Conservation (phyloP, 495 filamentous ascomycete genomes). For the Poronia punctata region DNA sequence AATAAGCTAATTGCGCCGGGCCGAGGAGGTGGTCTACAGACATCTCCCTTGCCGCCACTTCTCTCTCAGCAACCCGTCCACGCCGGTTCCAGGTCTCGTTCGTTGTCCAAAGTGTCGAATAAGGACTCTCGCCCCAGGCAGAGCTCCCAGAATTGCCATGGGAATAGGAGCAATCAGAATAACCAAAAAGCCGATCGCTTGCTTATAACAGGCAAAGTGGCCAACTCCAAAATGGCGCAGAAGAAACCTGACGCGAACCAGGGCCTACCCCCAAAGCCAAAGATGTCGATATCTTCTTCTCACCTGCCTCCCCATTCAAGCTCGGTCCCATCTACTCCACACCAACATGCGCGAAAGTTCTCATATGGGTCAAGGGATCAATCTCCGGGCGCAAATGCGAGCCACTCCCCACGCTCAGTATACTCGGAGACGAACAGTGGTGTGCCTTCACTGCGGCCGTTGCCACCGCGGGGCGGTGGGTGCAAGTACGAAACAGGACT, state of each 20-base stretch:
- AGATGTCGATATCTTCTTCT: conserved; percentile 23
- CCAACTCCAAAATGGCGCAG: conserved; percentile 39
- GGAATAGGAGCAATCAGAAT: conserved; percentile 45
- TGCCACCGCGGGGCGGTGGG: conserved; percentile 42
- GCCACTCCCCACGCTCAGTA: conserved; percentile 82
- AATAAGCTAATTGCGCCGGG: conserved; percentile 47
- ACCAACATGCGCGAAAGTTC: conserved; percentile 77
- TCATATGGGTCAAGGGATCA: conserved; percentile 80
- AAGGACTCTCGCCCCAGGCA: conserved; percentile 38
- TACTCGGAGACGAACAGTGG: conserved; percentile 79
- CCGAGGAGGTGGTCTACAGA: conserved; percentile 41
- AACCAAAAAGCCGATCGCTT: conserved; percentile 47
- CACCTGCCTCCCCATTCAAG: conserved; percentile 57
- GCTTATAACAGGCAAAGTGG: conserved; percentile 48
- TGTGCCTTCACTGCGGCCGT: conserved; percentile 56
- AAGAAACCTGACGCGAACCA: conserved; percentile 33
- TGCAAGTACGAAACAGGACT: conserved; percentile 74
- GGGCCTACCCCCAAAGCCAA: conserved; percentile 26
- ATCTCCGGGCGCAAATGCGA: conserved; percentile 66
- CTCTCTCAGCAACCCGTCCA: conserved; percentile 41
- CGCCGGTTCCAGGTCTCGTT: conserved; percentile 41
- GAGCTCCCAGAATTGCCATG: conserved; percentile 48
- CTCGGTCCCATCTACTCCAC: conserved; percentile 91
- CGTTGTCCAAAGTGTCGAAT: conserved; percentile 46
- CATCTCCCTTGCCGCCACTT: conserved; percentile 38